A percentile compares a stretch with the other conserved stretches of the same genome.
Evolutionary conservation across 495 filamentous ascomycete genomes (phyloP).

Genomic region (Penicillium manginii): DNA sequence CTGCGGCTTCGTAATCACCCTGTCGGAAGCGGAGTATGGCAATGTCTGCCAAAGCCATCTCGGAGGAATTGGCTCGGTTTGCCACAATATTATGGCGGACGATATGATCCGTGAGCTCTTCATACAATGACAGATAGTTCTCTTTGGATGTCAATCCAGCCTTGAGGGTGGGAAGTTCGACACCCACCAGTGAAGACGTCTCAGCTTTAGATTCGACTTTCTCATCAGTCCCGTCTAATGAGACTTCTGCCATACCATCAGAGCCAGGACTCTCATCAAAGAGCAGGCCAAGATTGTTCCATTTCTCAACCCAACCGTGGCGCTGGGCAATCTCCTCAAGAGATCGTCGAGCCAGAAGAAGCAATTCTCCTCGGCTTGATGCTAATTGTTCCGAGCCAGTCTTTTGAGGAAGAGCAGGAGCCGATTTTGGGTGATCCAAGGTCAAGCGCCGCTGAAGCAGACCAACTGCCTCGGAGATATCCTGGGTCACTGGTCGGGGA

Average conservation of each 20-base stretch:
- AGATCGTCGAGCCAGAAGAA: conserved; percentile 75
- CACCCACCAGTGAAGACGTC: conserved; percentile 40
- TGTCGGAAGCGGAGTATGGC: conserved; percentile 78
- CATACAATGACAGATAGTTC: conserved; percentile 63
- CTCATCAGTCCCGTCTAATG: conserved; percentile 38
- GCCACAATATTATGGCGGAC: conserved; percentile 78
- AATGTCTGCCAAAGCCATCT: conserved; percentile 80
- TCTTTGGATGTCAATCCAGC: conserved; percentile 37
- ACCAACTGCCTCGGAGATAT: conserved; percentile 32
- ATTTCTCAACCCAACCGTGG: conserved; percentile 77
- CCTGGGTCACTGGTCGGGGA: conserved; percentile 36
- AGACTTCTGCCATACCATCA: conserved; percentile 47
- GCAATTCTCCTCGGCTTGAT: conserved; percentile 76
- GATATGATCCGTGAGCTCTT: conserved; percentile 70
- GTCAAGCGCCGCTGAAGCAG: conserved; percentile 28
- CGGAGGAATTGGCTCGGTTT: conserved; percentile 72
- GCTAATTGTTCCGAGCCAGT: conserved; percentile 83
- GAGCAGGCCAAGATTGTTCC: conserved; percentile 62
- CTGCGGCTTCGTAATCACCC: conserved; percentile 70
- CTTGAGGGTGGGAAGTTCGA: conserved; percentile 36
- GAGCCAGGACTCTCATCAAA: conserved; percentile 57
- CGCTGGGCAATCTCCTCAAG: conserved; percentile 74
- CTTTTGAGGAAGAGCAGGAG: conserved; percentile 41
- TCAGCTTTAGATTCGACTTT: conserved; percentile 40
- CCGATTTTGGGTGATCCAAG: conserved; percentile 37